Evolutionary conservation across 1,284 basidiomycete genomes (phyloP), one percentile per base, ranked within the genome.

Genomic region (Tausonia pullulans): DNA sequence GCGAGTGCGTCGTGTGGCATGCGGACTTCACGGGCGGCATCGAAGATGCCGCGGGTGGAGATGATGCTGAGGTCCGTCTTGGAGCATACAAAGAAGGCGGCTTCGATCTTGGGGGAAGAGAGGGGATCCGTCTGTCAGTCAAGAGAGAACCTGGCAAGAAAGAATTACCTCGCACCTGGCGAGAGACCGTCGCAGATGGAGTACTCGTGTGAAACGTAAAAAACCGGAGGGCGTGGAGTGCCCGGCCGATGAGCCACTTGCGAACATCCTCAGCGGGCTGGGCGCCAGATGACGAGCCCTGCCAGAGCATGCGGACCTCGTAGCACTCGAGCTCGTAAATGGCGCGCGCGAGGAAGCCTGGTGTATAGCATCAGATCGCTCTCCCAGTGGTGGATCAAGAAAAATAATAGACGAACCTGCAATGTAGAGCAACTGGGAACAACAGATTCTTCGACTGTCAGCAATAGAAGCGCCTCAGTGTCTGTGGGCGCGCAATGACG

Each of bases 191-290:
- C 1, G 84, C 75, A 0, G 90, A 92, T 0, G 95, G 96, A 0
- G 93, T 94, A 0, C 93, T 94, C 0, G 81, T 77, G 68, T 86
- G 81, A 75, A 91, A 96, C 1, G 87, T 87, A 80, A 97, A 92
- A 78, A 98, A 92, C 68, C 85, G 86, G 68, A 98, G 81, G 4
- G 87, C 83, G 71, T 98, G 94, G 13, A 94, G 77, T 9, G 86
- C 87, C 9, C 86, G 82, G 27, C 77, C 76, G n/a, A 78, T 79
- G 13, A 91, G 74, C 78, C 81, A 81, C 16, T 73, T 72, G 62
- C 79, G 77, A 11, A 83, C 68, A 51, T 84, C 70, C 6, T 59
- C 54, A 6, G 71, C 70, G 3, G 68, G 60, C 76, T 45, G 75
- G 73, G 43, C 58, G 67, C 57, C 3, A 58, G 61, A 6, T 1